Evolutionary conservation across 1,284 basidiomycete species (phyloP).

Genomic region (Marasmius tenuissimus): DNA sequence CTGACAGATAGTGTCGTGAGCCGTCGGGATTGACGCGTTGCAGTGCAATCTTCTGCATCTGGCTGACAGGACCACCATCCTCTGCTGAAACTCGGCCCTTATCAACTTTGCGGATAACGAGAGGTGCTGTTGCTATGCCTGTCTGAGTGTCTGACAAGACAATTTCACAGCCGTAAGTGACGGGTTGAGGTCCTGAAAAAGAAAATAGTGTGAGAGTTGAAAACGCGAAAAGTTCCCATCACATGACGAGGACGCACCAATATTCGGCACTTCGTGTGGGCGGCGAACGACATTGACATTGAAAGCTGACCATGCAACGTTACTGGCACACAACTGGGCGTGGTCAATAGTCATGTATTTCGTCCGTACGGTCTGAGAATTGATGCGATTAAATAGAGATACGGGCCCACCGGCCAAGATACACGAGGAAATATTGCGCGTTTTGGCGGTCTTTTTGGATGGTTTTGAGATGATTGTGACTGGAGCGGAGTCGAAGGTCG

Average conservation of each 20-base stretch:
- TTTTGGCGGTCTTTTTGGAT: conserved; percentile 95
- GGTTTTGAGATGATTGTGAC: conserved; percentile 97
- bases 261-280: conserved; percentile 53
- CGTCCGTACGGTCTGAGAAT: conserved; percentile 94
- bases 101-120: conserved; percentile 91
- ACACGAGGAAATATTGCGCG: conserved; percentile 90
- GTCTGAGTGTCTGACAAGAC: conserved; percentile 82
- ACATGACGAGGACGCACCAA: conserved; percentile 56
- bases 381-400: conserved; percentile 94
- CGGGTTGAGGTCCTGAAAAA: conserved; percentile 68
- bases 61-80: conserved; percentile 89
- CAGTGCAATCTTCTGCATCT: conserved; percentile 94
- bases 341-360: conserved; percentile 95
- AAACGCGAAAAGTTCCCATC: conserved; percentile 39
- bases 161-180: conserved; percentile 91
- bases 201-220: conserved; percentile 37
- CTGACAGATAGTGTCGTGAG: conserved; percentile 78
- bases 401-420: conserved; percentile 90
- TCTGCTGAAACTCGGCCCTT: conserved; percentile 82
- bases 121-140: conserved; percentile 82
- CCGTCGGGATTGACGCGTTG: conserved; percentile 82
- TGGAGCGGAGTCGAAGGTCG: conserved; percentile 87
- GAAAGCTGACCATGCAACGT: conserved; percentile 90
- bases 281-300: conserved; percentile 82
- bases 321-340: conserved; percentile 82